These are phyloP conservation scores for Globisporangium spinosum DNA, from an alignment of 352 stramenopile genomes.

Conservation along the genomic window DNA sequence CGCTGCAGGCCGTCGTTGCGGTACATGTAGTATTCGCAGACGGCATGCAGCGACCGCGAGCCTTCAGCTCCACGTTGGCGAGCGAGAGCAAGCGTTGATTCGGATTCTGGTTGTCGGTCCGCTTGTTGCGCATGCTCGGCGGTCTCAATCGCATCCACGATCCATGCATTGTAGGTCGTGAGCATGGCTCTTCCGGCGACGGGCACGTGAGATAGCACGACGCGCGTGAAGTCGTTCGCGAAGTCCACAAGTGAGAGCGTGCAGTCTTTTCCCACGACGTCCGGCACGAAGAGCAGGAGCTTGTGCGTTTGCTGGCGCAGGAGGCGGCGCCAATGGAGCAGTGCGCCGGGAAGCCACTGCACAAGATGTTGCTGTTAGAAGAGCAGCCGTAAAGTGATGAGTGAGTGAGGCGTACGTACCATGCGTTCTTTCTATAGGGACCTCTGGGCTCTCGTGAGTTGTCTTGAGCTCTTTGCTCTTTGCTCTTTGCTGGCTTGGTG, in stretches of 20 bases:
- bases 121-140: neutral
- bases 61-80: neutral
- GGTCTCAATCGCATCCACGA: neutral
- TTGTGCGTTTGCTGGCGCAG: slow-evolving; percentile 4
- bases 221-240: slow-evolving; percentile 4
- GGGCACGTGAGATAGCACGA: slow-evolving; percentile 6
- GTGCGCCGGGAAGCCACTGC: slow-evolving; percentile 9
- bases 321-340: slow-evolving; percentile 14
- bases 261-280: neutral
- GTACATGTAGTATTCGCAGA: slow-evolving; percentile 15
- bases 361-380: neutral
- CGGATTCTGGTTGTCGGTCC: neutral
- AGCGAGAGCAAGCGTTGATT: neutral
- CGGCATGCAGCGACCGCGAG: neutral
- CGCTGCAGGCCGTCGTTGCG: slow-evolving; percentile 11
- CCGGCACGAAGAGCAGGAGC: neutral
- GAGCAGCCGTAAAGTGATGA: neutral
- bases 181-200: slow-evolving; percentile 14
- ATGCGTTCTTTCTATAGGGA: slow-evolving; percentile 10
- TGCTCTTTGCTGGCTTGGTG: neutral
- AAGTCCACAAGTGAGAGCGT: neutral
- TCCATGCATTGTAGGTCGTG: slow-evolving; percentile 17
- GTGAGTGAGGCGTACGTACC: slow-evolving; percentile 5
- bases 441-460: neutral
- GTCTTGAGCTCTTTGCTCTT: neutral